Base-by-base conservation (phyloP, 768 basidiomycete genomes). In the Gelatoporia subvermispora region DNA sequence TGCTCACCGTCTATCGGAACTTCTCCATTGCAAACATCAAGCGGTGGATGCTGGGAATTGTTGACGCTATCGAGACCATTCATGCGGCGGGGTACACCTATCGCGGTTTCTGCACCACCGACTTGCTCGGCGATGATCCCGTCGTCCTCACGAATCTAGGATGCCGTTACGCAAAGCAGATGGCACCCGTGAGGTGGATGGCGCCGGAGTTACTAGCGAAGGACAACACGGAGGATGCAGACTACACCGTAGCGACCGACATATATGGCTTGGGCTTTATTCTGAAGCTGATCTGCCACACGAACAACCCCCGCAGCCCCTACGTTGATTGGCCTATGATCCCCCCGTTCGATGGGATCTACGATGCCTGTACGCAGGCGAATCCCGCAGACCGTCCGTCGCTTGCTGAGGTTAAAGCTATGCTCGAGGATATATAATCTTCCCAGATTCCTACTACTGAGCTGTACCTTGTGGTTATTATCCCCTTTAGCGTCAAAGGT, bases 321-420 rank as follows among this genome's bases (percentile, higher is more conserved):
- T 44, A 44, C 24, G 25, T 31, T 16, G 7, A 44, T 21, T 44
- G 43, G 43, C 43, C 25, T 11, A 28, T 44, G 11, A n/a, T 31
- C 13, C 43, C 43, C 8, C 43, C 43, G 9, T 44, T 44, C 28
- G 43, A 44, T 17, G 17, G 31, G 24, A 44, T 44, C 16, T 44
- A 31, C 43, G 43, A 44, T n/a, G 31, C 43, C 4, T 44, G 43
- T 25, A 35, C 28, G 7, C 43, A 18, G 17, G 20, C n/a, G 23
- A 11, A 31, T 25, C 43, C 43, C n/a, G 43, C n/a, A 11, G 28
- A 44, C 8, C 22, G 31, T 13, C 43, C 43, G 4, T 17, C 24
- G 23, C 20, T 44, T 4, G 43, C 21, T 8, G 23, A 44, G 21
- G 17, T 44, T 9, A 25, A 8, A 3, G 31, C 21, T 4, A 28